Base-by-base conservation (phyloP, 2,329 filamentous ascomycete species). In the Aspergillus brunneoviolaceus region DNA sequence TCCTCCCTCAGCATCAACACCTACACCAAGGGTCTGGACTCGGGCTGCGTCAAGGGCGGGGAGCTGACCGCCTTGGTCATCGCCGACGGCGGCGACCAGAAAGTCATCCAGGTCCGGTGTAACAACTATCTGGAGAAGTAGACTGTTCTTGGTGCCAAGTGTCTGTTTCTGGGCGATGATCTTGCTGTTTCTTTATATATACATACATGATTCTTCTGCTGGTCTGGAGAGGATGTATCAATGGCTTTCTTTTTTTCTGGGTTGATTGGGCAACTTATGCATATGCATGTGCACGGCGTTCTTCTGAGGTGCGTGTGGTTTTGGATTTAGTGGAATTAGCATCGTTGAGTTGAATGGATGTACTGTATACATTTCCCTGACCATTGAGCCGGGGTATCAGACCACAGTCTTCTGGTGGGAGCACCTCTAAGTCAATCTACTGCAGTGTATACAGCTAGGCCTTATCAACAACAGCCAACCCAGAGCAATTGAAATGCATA, bases 11-110 rank as follows among this genome's bases (percentile, higher is more conserved):
- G 84, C 69, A 76, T 89, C 19, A 75, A 85, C 53, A 81, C 84
- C 52, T 96, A 91, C 75, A 90, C 89, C 4, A 91, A 92, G 70
- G 95, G 95, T 0, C 80, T 98, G 51, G 95, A 98, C 75, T 90
- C 89, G 0, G 89, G 87, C 0, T 98, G 95, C 73, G 87, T 91
- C 3, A 85, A 84, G 63, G 93, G 92, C 11, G 87, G 87, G 1
- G 81, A 86, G 63, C 79, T 99, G 65, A 91, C 89, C 0, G 93
- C 90, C 1, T 75, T 96, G 60, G 81, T 97, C 2, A 85, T 97
- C 39, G 85, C 89, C 67, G 84, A 82, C 3, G 78, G 79, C 47
- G 73, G 81, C 63, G 71, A 77, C 48, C 74, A 77, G 55, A 69
- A 72, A 16, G 63, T 78, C 42, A 72, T 78, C 4, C 77, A 80